Base-by-base conservation (phyloP, 2,329 filamentous ascomycete genomes). In the Paraphoma sp. region DNA sequence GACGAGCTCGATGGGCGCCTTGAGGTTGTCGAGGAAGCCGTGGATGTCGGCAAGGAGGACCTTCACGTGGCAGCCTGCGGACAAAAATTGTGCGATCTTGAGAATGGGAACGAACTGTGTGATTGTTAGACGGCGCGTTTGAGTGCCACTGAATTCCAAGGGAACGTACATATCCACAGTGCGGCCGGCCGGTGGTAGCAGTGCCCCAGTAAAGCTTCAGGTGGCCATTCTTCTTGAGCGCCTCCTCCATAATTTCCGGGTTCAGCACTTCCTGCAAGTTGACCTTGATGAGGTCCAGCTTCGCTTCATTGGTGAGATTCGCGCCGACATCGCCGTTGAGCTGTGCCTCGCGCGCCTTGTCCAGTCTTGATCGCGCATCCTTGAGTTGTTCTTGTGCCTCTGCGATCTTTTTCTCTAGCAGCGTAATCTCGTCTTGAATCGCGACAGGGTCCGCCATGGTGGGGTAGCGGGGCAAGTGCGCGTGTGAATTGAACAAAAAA, bases 151-250 rank as follows among this genome's bases (percentile, higher is more conserved):
- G 23, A 23, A 23, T 23, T 23, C 23, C 7, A 36, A 16, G 28
- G 29, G 14, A 38, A 40, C 17, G 29, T 29, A 66, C 69, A 83
- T 97, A 97, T 66, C 92, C 93, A 74, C 87, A 91, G 77, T 97
- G 93, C 52, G 93, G 93, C 57, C 89, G 85, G n/a, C 92, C 92
- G 0, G 92, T 96, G 14, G 92, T 92, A 16, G 91, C 91, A 40
- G 90, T 94, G 42, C 90, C 91, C 92, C 91, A 96, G 86, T 96
- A 96, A 76, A 96, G 87, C 74, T 88, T 89, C 49, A 91, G 84
- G 51, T 87, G 86, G 45, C 89, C 84, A 51, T 66, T 68, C 60
- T 91, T 88, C 57, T 87, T 87, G 60, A 94, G 84, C 45, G 87
- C 80, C 71, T 87, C 83, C 74, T 93, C 86, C 72, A 95, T 90